Evolutionary conservation across 345 rosid genomes (phyloP), one percentile per base, ranked within the genome.

Genomic region (Arabidopsis suecica): DNA sequence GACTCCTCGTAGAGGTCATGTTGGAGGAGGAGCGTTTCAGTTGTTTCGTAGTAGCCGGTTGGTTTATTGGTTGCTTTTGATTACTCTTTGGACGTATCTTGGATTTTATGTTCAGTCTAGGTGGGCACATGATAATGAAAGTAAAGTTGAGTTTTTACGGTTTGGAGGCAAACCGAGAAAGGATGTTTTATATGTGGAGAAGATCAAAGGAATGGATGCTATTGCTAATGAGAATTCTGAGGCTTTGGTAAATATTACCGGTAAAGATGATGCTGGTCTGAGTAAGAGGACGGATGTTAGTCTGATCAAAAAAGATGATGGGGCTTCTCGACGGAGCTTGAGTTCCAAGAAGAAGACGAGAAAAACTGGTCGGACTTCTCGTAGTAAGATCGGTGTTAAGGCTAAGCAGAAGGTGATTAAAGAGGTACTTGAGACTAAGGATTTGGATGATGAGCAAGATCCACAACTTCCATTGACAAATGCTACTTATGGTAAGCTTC

Each of bases 11-110:
- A 91, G 88, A 83, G 78, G 78, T 65, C 36, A 79, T 40, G 90
- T 18, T 10, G 65, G 84, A 69, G 88, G 83, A 64, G 79, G 54
- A 61, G 12, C 75, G n/a, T 22, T 73, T 44, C 91, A 88, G 69
- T 91, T 88, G 94, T 91, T 89, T 65, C 86, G 97, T 41, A 89
- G 89, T 75, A 89, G 79, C 78, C 77, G 90, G 4, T 40, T 93
- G 58, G 82, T 93, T 61, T 91, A 89, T 57, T 93, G 98, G 98
- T 75, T 93, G 74, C 96, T 93, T 80, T 83, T 93, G 80, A 89
- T 93, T 75, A 89, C 96, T 77, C 93, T 93, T 11, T 93, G 98
- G 98, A 78, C 97, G 75, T 93, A 91, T 80, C 91, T 93, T 77
- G 97, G 96, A 45, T 93, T 91, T 68, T 89, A 88, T 70, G 91